Base-by-base conservation (phyloP, 805 yeast species). In the Candida adriatica region DNA sequence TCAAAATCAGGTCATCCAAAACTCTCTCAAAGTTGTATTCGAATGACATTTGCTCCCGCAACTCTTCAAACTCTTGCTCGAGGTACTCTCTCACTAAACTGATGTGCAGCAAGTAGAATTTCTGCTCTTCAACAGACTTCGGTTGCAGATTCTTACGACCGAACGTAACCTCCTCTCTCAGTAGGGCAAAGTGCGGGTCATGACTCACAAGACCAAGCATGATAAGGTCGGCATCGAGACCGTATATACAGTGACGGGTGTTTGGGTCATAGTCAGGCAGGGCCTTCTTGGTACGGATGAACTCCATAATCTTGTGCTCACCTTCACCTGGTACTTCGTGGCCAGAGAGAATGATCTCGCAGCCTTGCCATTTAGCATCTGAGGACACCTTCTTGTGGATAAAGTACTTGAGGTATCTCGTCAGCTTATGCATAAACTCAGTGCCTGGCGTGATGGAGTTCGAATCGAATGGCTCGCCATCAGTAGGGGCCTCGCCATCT, bases 281-380 rank as follows among this genome's bases (percentile, higher is more conserved):
- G n/a, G 88, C 72, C 55, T 83, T 81, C 59, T 77, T 69, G 26
- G 73, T 62, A 60, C 96, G 76, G 43, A 90, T 86, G 48, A 74
- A 86, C 48, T 85, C 85, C 96, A 88, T 90, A 45, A 90, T 87
- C 53, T 90, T 92, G 63, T 92, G 99, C 58, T 92, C 99, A 54
- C 99, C 99, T 68, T 92, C 99, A 41, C 99, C 99, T 2, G 99
- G 98, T 10, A 90, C 97, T 0, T 94, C 79, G 18, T 96, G 95
- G 55, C 90, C 99, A 49, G 94, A 81, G 27, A 92, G 79, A 16
- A 92, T 82, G 6, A 92, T 87, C 57, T 92, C 92, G 29, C 90
- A 61, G 37, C 79, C 70, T 27, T 78, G 78, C 98, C 98, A 92
- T 20, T 94, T 95, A 2, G 96, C 94, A 51, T 92, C 98, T 8